phyloP scores from a whole-genome alignment of 352 stramenopile genomes.

The Phytophthora megakarya region DNA sequence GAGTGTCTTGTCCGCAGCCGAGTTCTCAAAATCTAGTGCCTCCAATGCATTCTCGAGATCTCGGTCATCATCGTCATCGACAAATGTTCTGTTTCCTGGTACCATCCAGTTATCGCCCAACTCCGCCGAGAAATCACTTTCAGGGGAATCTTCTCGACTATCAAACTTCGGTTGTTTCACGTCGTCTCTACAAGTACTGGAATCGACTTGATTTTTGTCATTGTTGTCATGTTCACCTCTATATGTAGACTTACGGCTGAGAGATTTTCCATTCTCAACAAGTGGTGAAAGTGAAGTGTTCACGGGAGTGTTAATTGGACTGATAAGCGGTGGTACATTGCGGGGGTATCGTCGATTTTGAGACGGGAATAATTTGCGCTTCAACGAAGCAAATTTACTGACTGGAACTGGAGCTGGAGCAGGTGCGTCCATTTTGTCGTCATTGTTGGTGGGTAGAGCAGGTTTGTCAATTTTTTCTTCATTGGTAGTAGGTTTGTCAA shows the following conservation, averaged over 20 bases:
- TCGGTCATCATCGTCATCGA: constrained; percentile 43
- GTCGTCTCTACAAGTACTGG: background rate
- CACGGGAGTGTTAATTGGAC: constrained; percentile 36
- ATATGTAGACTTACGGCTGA: background rate
- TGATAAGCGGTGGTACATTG: constrained; percentile 51
- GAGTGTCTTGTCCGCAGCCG: constrained; percentile 41
- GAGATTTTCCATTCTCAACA: constrained; percentile 1
- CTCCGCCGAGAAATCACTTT: constrained; percentile 13
- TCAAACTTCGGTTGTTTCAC: background rate
- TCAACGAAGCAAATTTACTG: constrained; percentile 54
- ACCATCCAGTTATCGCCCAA: constrained; percentile 19
- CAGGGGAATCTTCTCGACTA: constrained; percentile 8
- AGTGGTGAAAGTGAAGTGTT: constrained; percentile 5
- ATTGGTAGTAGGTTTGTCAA: too few relatives aligned
- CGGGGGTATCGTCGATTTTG: constrained; percentile 50
- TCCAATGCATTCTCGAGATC: constrained; percentile 49
- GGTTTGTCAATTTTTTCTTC: too few relatives aligned
- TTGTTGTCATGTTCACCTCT: background rate
- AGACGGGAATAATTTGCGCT: constrained; percentile 62
- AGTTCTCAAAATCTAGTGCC: constrained; percentile 36
- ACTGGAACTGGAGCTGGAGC: constrained; percentile 6
- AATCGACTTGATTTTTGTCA: constrained; percentile 13
- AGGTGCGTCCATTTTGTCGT: constrained; percentile 6
- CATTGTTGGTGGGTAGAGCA: background rate
- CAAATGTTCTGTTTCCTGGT: constrained; percentile 14